These are phyloP conservation scores for Ceratocystis eucalypticola DNA, from an alignment of 2,329 filamentous ascomycete species.

Conservation along the genomic window DNA sequence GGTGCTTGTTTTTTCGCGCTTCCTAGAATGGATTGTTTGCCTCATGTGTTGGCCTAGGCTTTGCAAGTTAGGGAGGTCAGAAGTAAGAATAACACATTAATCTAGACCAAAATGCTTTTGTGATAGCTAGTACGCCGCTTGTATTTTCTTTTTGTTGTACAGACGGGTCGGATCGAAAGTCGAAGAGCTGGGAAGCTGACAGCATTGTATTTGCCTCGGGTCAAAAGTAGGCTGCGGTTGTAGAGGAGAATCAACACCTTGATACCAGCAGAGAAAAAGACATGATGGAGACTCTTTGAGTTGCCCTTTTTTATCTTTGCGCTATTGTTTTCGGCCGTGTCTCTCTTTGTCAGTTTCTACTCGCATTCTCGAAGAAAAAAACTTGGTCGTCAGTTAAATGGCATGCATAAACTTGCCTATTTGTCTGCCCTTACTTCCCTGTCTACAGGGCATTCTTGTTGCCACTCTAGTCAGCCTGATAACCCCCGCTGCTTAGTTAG, in stretches of 20 bases:
- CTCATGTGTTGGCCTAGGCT: too few relatives aligned
- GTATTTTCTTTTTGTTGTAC: too few relatives aligned
- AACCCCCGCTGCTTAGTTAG: not conserved
- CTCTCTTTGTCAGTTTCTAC: not conserved
- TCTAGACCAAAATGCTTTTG: too few relatives aligned
- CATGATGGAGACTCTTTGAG: not conserved
- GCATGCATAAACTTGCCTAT: not conserved
- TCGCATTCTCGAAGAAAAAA: not conserved
- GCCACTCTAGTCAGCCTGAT: not conserved
- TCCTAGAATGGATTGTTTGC: too few relatives aligned
- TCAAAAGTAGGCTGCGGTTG: too few relatives aligned
- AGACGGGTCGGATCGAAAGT: too few relatives aligned
- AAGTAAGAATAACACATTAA: too few relatives aligned
- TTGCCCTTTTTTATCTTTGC: not conserved
- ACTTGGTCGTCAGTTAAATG: not conserved
- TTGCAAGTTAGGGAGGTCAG: too few relatives aligned
- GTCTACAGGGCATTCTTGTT: not conserved
- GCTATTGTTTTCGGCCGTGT: not conserved
- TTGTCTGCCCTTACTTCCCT: not conserved
- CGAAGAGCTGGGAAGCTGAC: too few relatives aligned
- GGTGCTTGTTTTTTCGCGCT: not conserved
- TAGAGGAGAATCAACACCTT: too few relatives aligned
- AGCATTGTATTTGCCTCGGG: too few relatives aligned
- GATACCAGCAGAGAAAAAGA: not conserved
- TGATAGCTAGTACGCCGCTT: too few relatives aligned